These are phyloP conservation scores for Persicaria maculosa DNA, from an alignment of 148 eudicot genomes.

Conservation along the genomic window DNA sequence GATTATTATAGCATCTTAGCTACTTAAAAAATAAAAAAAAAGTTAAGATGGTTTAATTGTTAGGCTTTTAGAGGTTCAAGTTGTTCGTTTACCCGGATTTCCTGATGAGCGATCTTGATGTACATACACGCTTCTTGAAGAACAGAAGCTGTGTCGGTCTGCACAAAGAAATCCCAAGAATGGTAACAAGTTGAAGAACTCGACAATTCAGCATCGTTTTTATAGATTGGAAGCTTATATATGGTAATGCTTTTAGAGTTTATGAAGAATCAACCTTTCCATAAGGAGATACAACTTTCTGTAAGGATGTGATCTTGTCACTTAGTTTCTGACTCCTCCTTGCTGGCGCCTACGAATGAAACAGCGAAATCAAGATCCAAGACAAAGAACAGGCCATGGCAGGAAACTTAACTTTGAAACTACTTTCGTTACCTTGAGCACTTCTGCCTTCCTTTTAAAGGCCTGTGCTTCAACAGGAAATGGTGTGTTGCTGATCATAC, in stretches of 20 bases:
- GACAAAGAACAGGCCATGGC: not conserved
- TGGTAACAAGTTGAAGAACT: not conserved
- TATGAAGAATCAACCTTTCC: conserved; percentile 38
- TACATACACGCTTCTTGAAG: conserved; percentile 54
- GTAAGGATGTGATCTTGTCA: conserved; percentile 51
- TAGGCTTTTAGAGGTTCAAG: not conserved
- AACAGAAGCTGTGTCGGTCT: conserved; percentile 69
- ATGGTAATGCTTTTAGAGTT: not conserved
- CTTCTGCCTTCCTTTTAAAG: not conserved
- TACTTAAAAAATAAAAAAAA: not conserved
- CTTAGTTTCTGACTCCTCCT: conserved; percentile 52
- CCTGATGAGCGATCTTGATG: conserved; percentile 46
- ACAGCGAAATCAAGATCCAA: not conserved
- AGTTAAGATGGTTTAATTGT: not conserved
- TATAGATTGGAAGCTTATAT: not conserved
- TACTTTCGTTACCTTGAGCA: not conserved
- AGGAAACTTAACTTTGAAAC: not conserved
- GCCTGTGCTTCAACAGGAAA: not conserved
- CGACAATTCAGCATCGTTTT: not conserved
- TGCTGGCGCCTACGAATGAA: conserved; percentile 14
- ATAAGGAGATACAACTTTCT: conserved; percentile 58
- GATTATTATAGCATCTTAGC: not conserved
- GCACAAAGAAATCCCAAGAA: not conserved
- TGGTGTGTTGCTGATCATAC: conserved; percentile 2
- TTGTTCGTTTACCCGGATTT: conserved; percentile 34